Base-by-base conservation (phyloP, 495 filamentous ascomycete species). In the Aspergillus nanangensis region DNA sequence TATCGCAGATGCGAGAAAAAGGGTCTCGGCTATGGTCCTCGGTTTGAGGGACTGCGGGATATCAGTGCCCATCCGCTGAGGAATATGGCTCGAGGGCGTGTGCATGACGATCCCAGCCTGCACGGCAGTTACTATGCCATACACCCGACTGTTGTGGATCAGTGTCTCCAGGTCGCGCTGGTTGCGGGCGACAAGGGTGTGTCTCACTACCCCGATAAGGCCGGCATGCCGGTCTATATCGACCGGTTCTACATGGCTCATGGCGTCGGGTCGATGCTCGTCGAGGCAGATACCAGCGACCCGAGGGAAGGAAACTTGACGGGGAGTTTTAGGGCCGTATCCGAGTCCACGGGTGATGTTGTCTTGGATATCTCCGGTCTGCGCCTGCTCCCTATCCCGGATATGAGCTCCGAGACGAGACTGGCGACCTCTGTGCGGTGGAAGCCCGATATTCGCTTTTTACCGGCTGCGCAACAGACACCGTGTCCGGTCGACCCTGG, bases 61-160 rank as follows among this genome's bases (percentile, higher is more conserved):
- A 69, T 66, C 44, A 47, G 47, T 38, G 59, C 63, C 18, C 44
- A 54, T 38, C 44, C 56, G 5, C 38, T 41, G 4, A 27, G 55
- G 23, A 5, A 48, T 48, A 21, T 43, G 47, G 39, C 51, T 8
- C 25, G 44, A 14, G 67, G 57, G 5, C 48, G 46, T 4, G 55
- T 64, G n/a, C 45, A 24, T 9, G 27, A 44, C 34, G 19, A 14
- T 4, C 22, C 20, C 8, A 10, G 23, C 10, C 35, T 45, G 18
- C 27, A 50, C 21, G 39, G 55, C 23, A 35, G 33, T 35, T 35
- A 35, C 10, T 72, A 66, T 47, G 27, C 45, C 0, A 44, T 70
- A 10, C 74, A 79, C 38, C 71, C 75, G 0, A 56, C 58, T 4
- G 51, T 53, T 15, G 69, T 77, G 8, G 73, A 77, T 40, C 50